A percentile compares a stretch with the other conserved stretches of the same genome.
Conservation (phyloP, 2,329 filamentous ascomycete species). For the Ilyonectria sp. region DNA sequence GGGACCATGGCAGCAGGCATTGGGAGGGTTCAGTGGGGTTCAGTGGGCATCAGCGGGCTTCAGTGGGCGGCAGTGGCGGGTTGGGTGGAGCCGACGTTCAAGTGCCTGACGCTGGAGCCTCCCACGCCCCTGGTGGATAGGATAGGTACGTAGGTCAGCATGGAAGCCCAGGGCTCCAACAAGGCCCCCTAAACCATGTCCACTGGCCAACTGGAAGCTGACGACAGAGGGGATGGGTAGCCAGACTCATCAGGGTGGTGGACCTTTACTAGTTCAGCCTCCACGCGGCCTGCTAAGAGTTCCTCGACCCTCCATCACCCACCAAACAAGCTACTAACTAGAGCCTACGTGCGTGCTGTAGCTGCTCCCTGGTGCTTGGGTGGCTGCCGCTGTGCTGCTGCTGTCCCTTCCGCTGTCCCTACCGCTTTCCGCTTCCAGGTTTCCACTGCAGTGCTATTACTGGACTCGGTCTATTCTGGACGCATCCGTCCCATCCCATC, state of each 20-base stretch:
- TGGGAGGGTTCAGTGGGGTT: not conserved
- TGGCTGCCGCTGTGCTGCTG: not conserved
- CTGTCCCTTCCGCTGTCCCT: no score
- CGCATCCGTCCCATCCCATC: conserved; percentile 1
- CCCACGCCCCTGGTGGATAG: not conserved
- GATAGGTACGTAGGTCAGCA: not conserved
- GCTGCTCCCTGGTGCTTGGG: not conserved
- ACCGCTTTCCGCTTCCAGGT: no score
- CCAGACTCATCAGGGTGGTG: not conserved
- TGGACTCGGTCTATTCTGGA: not conserved
- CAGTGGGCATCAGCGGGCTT: not conserved
- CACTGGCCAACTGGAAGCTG: not conserved
- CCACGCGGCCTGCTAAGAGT: conserved; percentile 9
- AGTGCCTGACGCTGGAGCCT: not conserved
- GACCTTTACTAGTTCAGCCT: conserved; percentile 7
- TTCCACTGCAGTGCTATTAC: not conserved
- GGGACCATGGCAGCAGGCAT: not conserved
- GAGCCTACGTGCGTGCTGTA: not conserved
- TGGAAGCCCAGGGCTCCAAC: not conserved
- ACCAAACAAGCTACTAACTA: not conserved
- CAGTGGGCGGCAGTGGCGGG: not conserved
- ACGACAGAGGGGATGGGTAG: not conserved
- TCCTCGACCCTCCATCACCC: not conserved
- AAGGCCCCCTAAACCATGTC: not conserved
- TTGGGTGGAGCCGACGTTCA: not conserved